Evolutionary conservation across 176 grass and related monocot species (phyloP).

Genomic region (Thinopyrum elongatum): DNA sequence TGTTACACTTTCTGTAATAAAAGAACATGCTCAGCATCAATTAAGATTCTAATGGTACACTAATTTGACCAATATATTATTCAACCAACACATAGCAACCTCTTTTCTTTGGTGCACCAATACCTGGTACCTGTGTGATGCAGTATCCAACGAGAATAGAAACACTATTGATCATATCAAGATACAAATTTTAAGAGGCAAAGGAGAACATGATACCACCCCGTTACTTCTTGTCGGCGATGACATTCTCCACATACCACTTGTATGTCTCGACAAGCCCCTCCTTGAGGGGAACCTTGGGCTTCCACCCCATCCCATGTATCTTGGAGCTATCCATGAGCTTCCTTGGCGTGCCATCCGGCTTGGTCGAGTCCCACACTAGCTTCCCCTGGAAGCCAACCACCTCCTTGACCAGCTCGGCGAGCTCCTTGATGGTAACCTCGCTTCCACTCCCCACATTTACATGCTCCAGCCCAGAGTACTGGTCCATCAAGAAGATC

Average conservation of each 20-base stretch:
- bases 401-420: conserved; percentile 65
- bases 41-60: neutral
- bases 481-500: conserved; percentile 69
- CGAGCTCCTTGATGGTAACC: conserved; percentile 77
- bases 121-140: conserved; percentile 16
- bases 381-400: conserved; percentile 63
- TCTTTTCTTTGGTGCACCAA: conserved; percentile 5
- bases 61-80: conserved; percentile 12
- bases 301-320: conserved; percentile 63
- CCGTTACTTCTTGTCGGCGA: conserved; percentile 19
- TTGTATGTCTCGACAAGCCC: conserved; percentile 68
- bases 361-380: conserved; percentile 69
- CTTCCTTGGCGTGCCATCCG: conserved; percentile 73
- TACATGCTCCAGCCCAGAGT: conserved; percentile 68
- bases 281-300: conserved; percentile 58
- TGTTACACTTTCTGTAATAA: neutral
- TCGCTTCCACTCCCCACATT: conserved; percentile 72
- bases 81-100: conserved; percentile 7
- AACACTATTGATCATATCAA: neutral
- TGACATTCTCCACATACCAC: conserved; percentile 74
- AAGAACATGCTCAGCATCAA: neutral
- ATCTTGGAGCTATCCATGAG: conserved; percentile 89
- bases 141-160: neutral
- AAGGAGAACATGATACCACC: neutral
- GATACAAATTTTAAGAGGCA: neutral